Conservation (phyloP, 352 stramenopile species). For the Phytophthora multivora region DNA sequence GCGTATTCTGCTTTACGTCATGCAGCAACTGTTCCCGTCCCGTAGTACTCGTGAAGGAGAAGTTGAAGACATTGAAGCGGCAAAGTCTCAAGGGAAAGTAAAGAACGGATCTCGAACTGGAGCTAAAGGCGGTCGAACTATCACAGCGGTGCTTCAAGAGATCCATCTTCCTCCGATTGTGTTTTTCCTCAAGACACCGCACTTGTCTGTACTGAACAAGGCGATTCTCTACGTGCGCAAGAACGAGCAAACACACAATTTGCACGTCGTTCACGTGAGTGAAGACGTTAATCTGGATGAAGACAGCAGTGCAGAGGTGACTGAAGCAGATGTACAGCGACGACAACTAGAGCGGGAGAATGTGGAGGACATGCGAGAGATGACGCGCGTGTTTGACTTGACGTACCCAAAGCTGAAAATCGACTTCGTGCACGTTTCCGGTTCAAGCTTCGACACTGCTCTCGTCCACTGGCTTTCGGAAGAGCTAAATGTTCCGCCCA, state of each 20-base stretch:
- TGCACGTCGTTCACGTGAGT: slow-evolving; percentile 90
- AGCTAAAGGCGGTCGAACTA: slow-evolving; percentile 68
- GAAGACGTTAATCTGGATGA: slow-evolving; percentile 37
- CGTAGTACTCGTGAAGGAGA: slow-evolving; percentile 23
- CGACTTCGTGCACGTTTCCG: slow-evolving; percentile 81
- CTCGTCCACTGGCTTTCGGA: slow-evolving; percentile 88
- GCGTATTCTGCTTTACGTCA: slow-evolving; percentile 68
- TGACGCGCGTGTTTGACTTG: slow-evolving; percentile 81
- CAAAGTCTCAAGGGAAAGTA: slow-evolving; percentile 24
- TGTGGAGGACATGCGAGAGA: slow-evolving; percentile 75
- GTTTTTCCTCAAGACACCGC: slow-evolving; percentile 91
- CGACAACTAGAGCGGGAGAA: slow-evolving; percentile 41
- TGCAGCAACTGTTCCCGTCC: slow-evolving; percentile 68
- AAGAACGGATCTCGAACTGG: slow-evolving; percentile 46
- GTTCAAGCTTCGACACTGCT: slow-evolving; percentile 70
- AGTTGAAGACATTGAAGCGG: slow-evolving; percentile 32
- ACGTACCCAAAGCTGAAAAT: slow-evolving; percentile 95
- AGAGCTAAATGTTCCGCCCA: slow-evolving; percentile 77
- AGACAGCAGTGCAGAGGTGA: slow-evolving; percentile 37
- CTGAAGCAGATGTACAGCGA: slow-evolving; percentile 40
- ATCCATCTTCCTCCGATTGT: slow-evolving; percentile 88
- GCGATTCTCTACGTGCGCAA: slow-evolving; percentile 93
- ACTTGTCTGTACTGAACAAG: slow-evolving; percentile 93
- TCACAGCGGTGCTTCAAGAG: slow-evolving; percentile 56
- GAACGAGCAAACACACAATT: slow-evolving; percentile 92